Evolutionary conservation across 495 filamentous ascomycete species (phyloP).

Genomic region (Aspergillus biplanus): DNA sequence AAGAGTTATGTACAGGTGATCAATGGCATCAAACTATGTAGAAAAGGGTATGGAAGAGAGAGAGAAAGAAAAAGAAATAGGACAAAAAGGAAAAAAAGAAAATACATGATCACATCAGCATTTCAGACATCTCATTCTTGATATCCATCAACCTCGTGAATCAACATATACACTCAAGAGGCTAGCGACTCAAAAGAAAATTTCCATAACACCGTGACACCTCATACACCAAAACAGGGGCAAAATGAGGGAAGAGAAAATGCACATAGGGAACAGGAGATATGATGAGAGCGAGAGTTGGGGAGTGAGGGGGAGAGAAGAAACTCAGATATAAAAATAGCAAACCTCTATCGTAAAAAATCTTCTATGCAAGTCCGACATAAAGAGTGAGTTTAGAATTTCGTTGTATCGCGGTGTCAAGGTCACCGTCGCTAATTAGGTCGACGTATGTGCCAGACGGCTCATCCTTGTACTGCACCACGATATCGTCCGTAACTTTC

Average conservation of each 20-base stretch:
- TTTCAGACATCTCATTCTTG: conserved; percentile 31
- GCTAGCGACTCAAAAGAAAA: conserved; percentile 16
- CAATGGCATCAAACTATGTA: conserved; percentile 14
- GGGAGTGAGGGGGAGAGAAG: conserved; percentile 24
- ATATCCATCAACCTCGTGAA: conserved; percentile 34
- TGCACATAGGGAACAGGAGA: conserved; percentile 6
- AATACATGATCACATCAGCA: conserved; percentile 34
- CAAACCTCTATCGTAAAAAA: conserved; percentile 26
- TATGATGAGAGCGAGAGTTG: conserved; percentile 18
- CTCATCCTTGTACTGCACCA: conserved; percentile 88
- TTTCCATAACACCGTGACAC: conserved; percentile 14
- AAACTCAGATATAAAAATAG: conserved; percentile 17
- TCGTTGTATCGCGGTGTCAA: conserved; percentile 76
- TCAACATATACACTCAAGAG: conserved; percentile 23
- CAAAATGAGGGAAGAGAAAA: conserved; percentile 7
- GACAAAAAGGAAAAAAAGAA: conserved; percentile 27
- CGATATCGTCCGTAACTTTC: conserved; percentile 72
- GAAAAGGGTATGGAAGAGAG: conserved; percentile 31
- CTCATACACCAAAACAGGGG: conserved; percentile 14
- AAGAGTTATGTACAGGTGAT: conserved; percentile 30
- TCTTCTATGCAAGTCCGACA: conserved; percentile 60
- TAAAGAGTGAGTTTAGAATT: conserved; percentile 87
- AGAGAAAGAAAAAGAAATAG: conserved; percentile 22
- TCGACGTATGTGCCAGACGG: conserved; percentile 71
- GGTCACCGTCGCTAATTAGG: conserved; percentile 76